Evolutionary conservation across 2,329 filamentous ascomycete species (phyloP).

Genomic region (Ascochyta pisi): DNA sequence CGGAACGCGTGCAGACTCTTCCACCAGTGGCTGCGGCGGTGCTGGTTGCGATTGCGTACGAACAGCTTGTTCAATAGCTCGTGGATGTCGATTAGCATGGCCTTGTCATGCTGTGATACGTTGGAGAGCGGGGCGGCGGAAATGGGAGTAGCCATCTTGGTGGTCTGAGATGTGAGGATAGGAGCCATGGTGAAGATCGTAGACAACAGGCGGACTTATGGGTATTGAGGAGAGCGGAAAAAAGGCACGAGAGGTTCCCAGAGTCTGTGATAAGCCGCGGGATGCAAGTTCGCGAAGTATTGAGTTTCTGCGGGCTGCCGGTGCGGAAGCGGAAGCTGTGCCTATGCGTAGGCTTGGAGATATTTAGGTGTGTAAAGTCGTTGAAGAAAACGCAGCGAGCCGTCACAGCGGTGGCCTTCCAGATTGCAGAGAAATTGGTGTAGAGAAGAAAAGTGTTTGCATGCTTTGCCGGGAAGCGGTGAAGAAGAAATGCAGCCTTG

Average conservation of each 20-base stretch:
- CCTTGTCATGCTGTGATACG: slow-evolving; percentile 33
- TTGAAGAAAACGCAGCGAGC: slow-evolving; percentile 16
- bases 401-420: slow-evolving; percentile 20
- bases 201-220: background rate
- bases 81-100: slow-evolving; percentile 49
- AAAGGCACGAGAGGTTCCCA: background rate
- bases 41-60: slow-evolving; percentile 91
- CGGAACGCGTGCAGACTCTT: slow-evolving; percentile 74
- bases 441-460: slow-evolving; percentile 11
- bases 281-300: slow-evolving; percentile 11
- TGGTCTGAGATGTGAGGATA: slow-evolving; percentile 8
- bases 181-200: slow-evolving; percentile 18
- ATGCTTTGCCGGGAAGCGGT: slow-evolving; percentile 19
- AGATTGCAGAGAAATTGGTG: slow-evolving; percentile 6
- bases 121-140: slow-evolving; percentile 30
- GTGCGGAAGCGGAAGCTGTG: slow-evolving; percentile 14
- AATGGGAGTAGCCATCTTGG: slow-evolving; percentile 25
- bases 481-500: background rate
- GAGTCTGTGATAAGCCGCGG: slow-evolving; percentile 5
- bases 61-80: slow-evolving; percentile 74
- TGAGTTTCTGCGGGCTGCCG: slow-evolving; percentile 17
- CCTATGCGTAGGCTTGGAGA: slow-evolving; percentile 11
- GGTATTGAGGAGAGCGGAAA: background rate
- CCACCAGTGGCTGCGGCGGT: slow-evolving; percentile 84
- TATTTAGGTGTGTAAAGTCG: background rate